These are phyloP conservation scores for Phellopilus nigrolimitatus DNA, from an alignment of 1,284 basidiomycete species.

Conservation along the genomic window DNA sequence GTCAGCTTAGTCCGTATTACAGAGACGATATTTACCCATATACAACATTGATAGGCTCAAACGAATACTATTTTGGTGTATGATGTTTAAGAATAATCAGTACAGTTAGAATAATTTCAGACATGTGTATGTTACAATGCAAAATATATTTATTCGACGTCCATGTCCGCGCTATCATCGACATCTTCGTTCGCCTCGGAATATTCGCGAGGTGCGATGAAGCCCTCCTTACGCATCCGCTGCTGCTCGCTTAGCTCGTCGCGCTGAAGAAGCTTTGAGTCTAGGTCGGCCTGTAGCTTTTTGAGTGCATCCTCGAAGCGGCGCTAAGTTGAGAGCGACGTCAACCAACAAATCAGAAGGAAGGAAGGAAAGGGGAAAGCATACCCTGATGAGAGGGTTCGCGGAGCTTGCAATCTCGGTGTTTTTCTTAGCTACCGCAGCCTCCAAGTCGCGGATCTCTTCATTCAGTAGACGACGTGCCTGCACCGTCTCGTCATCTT, in stretches of 20 bases:
- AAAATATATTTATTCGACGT: background rate
- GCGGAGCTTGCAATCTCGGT: constrained; percentile 81
- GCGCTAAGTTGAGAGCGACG: constrained; percentile 61
- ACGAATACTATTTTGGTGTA: too few relatives aligned
- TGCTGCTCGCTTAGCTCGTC: constrained; percentile 73
- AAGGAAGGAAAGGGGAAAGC: constrained; percentile 21
- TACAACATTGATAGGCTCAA: too few relatives aligned
- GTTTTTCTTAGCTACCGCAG: constrained; percentile 83
- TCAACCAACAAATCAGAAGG: constrained; percentile 15
- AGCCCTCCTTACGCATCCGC: constrained; percentile 60
- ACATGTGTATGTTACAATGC: background rate
- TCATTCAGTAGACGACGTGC: constrained; percentile 79
- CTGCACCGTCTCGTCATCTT: constrained; percentile 59
- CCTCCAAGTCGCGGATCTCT: constrained; percentile 87
- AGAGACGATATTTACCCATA: too few relatives aligned
- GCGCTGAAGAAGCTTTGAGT: constrained; percentile 78
- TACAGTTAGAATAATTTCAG: constrained; percentile 1
- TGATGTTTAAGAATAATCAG: background rate
- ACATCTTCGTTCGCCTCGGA: constrained; percentile 41
- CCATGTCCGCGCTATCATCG: constrained; percentile 34
- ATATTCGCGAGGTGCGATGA: constrained; percentile 40
- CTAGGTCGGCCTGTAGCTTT: constrained; percentile 82
- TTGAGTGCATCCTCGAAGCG: constrained; percentile 91
- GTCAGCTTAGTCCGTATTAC: too few relatives aligned
- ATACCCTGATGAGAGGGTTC: constrained; percentile 84